phyloP scores from a whole-genome alignment of 371 early-diverging fungal species.

The Rhizomucor pusillus region DNA sequence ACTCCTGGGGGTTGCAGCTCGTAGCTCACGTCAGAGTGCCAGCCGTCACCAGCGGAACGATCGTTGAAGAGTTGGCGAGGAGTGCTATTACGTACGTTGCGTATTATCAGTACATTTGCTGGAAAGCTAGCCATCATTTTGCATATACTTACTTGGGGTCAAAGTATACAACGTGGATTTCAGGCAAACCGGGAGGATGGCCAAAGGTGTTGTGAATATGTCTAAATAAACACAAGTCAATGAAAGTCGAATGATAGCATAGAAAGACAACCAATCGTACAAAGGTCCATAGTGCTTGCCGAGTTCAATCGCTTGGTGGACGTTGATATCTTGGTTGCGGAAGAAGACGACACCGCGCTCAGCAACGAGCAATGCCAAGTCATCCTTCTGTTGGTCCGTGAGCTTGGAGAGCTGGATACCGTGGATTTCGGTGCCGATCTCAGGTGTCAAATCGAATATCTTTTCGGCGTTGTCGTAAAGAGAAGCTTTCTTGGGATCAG shows the following conservation, averaged over 20 bases:
- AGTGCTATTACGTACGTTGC: slow-evolving; percentile 12
- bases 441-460: slow-evolving; percentile 57
- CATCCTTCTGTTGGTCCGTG: slow-evolving; percentile 55
- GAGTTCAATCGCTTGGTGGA: slow-evolving; percentile 49
- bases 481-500: slow-evolving; percentile 60
- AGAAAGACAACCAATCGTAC: slow-evolving; percentile 8
- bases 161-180: slow-evolving; percentile 22
- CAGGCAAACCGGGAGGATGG: slow-evolving; percentile 24
- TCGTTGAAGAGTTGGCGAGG: slow-evolving; percentile 46
- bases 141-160: slow-evolving; percentile 11
- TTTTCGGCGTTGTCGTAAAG: slow-evolving; percentile 55
- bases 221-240: slow-evolving; percentile 2
- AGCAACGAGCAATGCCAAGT: slow-evolving; percentile 56
- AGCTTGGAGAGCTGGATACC: slow-evolving; percentile 53
- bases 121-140: neutral
- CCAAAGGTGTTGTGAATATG: slow-evolving; percentile 56
- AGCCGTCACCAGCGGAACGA: slow-evolving; percentile 50
- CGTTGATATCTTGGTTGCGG: slow-evolving; percentile 55
- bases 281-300: slow-evolving; percentile 51
- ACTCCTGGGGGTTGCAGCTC: slow-evolving; percentile 57
- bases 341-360: slow-evolving; percentile 66
- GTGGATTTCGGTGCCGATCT: slow-evolving; percentile 70
- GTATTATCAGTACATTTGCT: neutral
- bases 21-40: slow-evolving; percentile 63
- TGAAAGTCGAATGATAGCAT: neutral